These are phyloP conservation scores for Seminavis robusta DNA, from an alignment of 108 stramenopile species.

Conservation along the genomic window DNA sequence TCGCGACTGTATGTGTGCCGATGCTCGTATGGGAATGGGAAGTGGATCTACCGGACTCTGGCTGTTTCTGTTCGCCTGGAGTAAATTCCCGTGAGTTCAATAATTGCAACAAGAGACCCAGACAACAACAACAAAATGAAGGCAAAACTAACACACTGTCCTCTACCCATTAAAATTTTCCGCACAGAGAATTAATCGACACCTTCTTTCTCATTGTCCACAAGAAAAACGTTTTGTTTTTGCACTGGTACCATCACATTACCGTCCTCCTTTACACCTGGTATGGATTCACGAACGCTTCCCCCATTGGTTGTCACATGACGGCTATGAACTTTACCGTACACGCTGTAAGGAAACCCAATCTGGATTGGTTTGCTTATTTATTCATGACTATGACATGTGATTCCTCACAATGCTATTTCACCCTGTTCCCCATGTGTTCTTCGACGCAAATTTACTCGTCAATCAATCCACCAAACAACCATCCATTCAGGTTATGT, in stretches of 20 bases:
- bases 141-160: too few species aligned
- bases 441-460: too few species aligned
- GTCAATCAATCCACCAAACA: too few species aligned
- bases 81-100: conserved; percentile 80
- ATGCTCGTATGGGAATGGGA: conserved; percentile 71
- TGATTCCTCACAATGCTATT: too few species aligned
- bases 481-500: too few species aligned
- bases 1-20: conserved; percentile 67
- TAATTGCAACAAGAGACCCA: too few species aligned
- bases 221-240: conserved; percentile 91
- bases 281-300: conserved; percentile 85
- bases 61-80: conserved; percentile 87
- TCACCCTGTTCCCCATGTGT: too few species aligned
- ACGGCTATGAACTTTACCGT: conserved; percentile 98
- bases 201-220: conserved; percentile 96
- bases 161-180: too few species aligned
- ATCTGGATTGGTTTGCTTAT: too few species aligned
- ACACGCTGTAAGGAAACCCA: too few species aligned
- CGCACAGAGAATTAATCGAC: conserved; percentile 90
- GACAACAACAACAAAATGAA: too few species aligned
- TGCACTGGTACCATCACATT: conserved; percentile 98
- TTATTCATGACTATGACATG: too few species aligned
- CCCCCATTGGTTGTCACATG: conserved; percentile 89
- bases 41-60: conserved; percentile 86
- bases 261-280: conserved; percentile 95